These are phyloP conservation scores for Lipomyces starkeyi DNA, from an alignment of 805 yeast genomes.

Conservation along the genomic window DNA sequence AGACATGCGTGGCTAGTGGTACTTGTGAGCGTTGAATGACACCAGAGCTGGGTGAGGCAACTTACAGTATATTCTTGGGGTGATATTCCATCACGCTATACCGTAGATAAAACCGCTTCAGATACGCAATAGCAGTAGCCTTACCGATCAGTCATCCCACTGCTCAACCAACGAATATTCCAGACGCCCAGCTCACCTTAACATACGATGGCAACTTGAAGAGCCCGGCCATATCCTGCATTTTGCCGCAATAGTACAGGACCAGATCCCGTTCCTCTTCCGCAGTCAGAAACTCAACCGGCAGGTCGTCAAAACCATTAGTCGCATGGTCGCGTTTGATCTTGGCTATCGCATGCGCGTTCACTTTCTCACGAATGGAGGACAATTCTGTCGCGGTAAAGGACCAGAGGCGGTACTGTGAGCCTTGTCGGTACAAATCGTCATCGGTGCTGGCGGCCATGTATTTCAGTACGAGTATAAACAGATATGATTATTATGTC, in stretches of 20 bases:
- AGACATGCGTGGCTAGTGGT: conserved; percentile 64
- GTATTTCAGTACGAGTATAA: neutral
- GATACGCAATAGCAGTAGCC: conserved; percentile 83
- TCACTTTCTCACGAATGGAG: conserved; percentile 55
- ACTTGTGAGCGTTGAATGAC: neutral
- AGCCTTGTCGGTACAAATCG: conserved; percentile 84
- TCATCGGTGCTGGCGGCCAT: conserved; percentile 55
- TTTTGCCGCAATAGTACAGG: conserved; percentile 72
- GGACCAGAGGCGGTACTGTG: conserved; percentile 89
- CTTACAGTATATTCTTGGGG: conserved; percentile 75
- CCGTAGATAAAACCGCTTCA: conserved; percentile 77
- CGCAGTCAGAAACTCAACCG: conserved; percentile 56
- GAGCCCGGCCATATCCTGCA: conserved; percentile 70
- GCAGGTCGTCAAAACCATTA: conserved; percentile 44
- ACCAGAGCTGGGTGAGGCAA: conserved; percentile 39
- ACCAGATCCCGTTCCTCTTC: conserved; percentile 77
- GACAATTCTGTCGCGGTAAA: conserved; percentile 65
- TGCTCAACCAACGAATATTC: neutral
- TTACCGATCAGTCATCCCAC: conserved; percentile 10
- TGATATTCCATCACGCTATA: conserved; percentile 86
- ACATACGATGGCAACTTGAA: conserved; percentile 89
- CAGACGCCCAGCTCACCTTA: conserved; percentile 46
- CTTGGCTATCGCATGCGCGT: conserved; percentile 60
- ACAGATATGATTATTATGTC: neutral
- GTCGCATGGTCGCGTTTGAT: conserved; percentile 38